Evolutionary conservation across 164 flowering plant genomes (phyloP).

Genomic region (Vitis cinerea): DNA sequence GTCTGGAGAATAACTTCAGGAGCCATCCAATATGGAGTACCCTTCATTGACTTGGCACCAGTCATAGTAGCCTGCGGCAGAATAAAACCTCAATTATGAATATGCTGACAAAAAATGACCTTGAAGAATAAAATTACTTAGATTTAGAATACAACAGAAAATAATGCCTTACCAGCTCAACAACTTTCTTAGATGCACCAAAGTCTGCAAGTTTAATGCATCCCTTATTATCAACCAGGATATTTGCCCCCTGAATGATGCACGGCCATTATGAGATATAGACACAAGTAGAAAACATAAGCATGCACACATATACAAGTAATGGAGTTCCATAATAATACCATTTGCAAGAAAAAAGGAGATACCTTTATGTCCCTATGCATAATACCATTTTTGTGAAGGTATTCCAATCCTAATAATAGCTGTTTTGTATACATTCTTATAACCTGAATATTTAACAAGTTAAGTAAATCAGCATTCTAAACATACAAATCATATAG

Average conservation of each 20-base stretch:
- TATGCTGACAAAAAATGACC: neutral
- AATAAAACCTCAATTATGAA: slow-evolving; percentile 3
- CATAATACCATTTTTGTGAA: slow-evolving; percentile 87
- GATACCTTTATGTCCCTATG: slow-evolving; percentile 94
- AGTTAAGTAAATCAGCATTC: slow-evolving; percentile 5
- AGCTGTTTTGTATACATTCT: slow-evolving; percentile 89
- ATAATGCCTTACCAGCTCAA: slow-evolving; percentile 68
- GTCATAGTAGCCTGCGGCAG: slow-evolving; percentile 76
- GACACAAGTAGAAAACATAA: neutral
- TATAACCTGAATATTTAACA: slow-evolving; percentile 57
- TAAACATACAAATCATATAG: neutral
- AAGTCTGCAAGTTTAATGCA: slow-evolving; percentile 98
- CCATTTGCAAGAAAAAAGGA: neutral
- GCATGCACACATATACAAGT: neutral
- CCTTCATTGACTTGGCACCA: slow-evolving; percentile 98
- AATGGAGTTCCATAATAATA: no score
- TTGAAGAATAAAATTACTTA: neutral
- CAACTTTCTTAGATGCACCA: slow-evolving; percentile 98
- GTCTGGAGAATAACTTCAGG: slow-evolving; percentile 98
- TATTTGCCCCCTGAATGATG: slow-evolving; percentile 62
- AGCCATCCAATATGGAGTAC: slow-evolving; percentile 99
- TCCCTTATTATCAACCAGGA: slow-evolving; percentile 94
- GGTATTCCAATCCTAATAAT: slow-evolving; percentile 82
- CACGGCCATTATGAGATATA: neutral
- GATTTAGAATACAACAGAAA: neutral